Base-by-base conservation (phyloP, 2,329 filamentous ascomycete genomes). In the Kalmusia sp. region DNA sequence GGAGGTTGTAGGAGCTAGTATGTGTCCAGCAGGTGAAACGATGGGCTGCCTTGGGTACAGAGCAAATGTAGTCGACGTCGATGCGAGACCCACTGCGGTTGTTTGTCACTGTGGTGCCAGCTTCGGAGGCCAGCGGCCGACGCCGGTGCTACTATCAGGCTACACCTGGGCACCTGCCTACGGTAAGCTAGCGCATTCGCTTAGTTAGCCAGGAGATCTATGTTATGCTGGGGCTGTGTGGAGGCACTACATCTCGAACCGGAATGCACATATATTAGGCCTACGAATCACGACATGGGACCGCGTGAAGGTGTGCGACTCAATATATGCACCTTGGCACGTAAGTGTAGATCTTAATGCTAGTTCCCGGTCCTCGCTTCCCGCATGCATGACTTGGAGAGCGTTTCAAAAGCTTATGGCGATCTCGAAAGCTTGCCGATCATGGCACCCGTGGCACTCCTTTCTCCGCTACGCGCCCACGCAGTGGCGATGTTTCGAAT, bases 401-500 rank as follows among this genome's bases (percentile, higher is more conserved):
- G 39, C 15, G 44, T 47, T 47, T 47, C 33, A 38, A 37, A 47
- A 35, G 31, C 31, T 37, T 47, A 37, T 28, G 33, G 3, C n/a
- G 3, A 38, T 47, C 44, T 47, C 9, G 22, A 34, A 17, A 19
- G 1, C 24, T n/a, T 25, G 12, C 21, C 19, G n/a, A 12, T 37
- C 15, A 33, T 47, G 33, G 24, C 30, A 28, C 33, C 15, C 44
- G 15, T 33, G 28, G n/a, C n/a, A n/a, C n/a, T n/a, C n/a, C n/a
- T n/a, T n/a, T n/a, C 33, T 28, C 44, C 44, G 44, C 44, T 38
- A 47, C 44, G 31, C 44, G 33, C 44, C 44, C 31, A 30, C 22
- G 19, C 21, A 25, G 30, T 7, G 41, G 28, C 30, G 14, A 17
- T 34, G 25, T 22, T 44, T 44, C 19, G 28, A 34, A 5, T 15